Conservation (phyloP, 768 basidiomycete genomes). For the Boletus bicolor region DNA sequence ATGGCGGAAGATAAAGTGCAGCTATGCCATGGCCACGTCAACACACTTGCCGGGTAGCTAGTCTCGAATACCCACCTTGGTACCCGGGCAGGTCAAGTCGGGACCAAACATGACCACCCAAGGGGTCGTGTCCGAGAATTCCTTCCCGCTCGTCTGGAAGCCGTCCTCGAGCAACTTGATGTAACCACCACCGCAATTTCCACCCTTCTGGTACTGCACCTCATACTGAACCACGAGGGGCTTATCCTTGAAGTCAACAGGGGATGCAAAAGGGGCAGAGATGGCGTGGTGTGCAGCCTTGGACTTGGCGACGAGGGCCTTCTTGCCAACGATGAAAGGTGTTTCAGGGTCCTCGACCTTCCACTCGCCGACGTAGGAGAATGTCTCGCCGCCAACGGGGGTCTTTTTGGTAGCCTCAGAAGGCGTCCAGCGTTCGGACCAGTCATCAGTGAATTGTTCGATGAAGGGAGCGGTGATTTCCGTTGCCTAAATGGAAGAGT, state of each 20-base stretch:
- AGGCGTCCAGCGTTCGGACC: slow-evolving; percentile 90
- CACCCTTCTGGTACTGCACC: slow-evolving; percentile 98
- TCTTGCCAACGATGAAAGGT: slow-evolving; percentile 78
- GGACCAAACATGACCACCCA: slow-evolving; percentile 99
- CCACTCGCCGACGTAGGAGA: slow-evolving; percentile 98
- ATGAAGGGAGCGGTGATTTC: slow-evolving; percentile 84
- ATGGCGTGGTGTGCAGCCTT: slow-evolving; percentile 99
- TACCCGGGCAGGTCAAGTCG: slow-evolving; percentile 89
- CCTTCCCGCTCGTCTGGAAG: slow-evolving; percentile 90
- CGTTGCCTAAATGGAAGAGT: slow-evolving; percentile 52
- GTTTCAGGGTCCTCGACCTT: slow-evolving; percentile 84
- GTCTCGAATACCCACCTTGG: slow-evolving; percentile 55
- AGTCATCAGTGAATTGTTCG: slow-evolving; percentile 94
- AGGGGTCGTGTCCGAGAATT: slow-evolving; percentile 90
- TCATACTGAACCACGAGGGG: slow-evolving; percentile 97
- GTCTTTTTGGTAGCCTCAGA: slow-evolving; percentile 99
- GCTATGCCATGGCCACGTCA: slow-evolving; percentile 38
- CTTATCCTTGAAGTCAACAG: slow-evolving; percentile 78
- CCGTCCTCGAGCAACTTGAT: slow-evolving; percentile 93
- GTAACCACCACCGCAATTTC: slow-evolving; percentile 99
- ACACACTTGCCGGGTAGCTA: background rate
- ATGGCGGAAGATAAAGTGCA: slow-evolving; percentile 99
- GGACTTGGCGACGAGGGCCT: slow-evolving; percentile 91
- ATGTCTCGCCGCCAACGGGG: slow-evolving; percentile 91
- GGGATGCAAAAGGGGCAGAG: slow-evolving; percentile 79